phyloP scores from a whole-genome alignment of 2,329 filamentous ascomycete genomes.

The Ophiostoma fasciatum region DNA sequence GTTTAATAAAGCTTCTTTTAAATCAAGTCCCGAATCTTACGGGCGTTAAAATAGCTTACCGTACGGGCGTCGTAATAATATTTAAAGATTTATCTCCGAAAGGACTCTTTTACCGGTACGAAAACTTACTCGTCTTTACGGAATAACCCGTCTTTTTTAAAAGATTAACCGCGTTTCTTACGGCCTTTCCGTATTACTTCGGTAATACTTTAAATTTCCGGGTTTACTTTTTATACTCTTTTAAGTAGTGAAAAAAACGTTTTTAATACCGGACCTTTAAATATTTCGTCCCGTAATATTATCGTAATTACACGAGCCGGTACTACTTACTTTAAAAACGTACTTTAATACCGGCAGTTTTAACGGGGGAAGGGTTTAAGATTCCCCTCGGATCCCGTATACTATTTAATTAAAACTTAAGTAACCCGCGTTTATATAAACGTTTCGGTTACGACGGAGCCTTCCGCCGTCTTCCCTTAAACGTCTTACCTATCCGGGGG shows the following conservation, averaged over 20 bases:
- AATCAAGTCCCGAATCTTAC: neutral
- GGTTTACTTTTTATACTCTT: neutral
- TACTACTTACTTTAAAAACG: neutral
- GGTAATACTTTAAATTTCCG: neutral
- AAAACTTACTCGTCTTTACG: too few species aligned
- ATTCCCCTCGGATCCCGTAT: neutral
- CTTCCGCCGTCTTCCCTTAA: too few species aligned
- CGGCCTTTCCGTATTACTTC: neutral
- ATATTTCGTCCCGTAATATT: neutral
- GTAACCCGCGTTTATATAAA: neutral
- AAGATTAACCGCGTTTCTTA: too few species aligned
- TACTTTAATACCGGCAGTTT: neutral
- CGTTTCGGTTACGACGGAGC: neutral
- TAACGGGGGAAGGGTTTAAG: too few species aligned
- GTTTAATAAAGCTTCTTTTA: neutral
- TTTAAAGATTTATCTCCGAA: neutral
- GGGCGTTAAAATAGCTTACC: too few species aligned
- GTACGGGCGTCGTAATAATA: neutral
- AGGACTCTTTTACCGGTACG: neutral
- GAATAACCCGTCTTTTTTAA: too few species aligned
- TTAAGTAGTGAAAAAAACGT: neutral
- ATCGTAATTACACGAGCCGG: neutral
- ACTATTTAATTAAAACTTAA: neutral
- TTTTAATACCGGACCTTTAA: neutral
- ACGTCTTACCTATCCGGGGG: too few species aligned